These are phyloP conservation scores for Trichocladium antarcticum DNA, from an alignment of 495 filamentous ascomycete species.

Conservation along the genomic window DNA sequence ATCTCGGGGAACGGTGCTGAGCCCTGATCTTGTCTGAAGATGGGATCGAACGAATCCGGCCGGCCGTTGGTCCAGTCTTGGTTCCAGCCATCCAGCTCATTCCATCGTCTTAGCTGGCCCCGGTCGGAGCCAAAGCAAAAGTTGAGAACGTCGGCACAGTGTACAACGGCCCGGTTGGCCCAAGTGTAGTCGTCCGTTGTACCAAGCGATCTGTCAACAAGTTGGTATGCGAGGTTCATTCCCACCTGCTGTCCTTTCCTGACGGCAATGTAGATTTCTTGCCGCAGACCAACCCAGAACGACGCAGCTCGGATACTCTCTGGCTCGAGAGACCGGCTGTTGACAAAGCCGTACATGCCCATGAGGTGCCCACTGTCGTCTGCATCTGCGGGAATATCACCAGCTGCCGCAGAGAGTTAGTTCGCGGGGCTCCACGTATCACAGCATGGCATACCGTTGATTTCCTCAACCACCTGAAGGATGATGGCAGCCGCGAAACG, in stretches of 20 bases:
- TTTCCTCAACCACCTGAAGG: conserved; percentile 50
- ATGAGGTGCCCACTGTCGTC: conserved; percentile 38
- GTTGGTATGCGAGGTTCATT: conserved; percentile 28
- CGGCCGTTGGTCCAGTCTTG: conserved; percentile 26
- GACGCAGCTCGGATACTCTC: conserved; percentile 39
- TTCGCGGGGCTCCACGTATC: not conserved
- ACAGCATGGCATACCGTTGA: conserved; percentile 35
- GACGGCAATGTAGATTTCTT: conserved; percentile 47
- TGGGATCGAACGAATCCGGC: conserved; percentile 26
- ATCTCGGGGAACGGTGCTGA: conserved; percentile 32
- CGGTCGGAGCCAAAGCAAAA: conserved; percentile 34
- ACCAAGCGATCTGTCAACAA: conserved; percentile 35
- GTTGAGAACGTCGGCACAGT: conserved; percentile 44
- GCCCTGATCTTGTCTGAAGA: not conserved
- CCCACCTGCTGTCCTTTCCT: conserved; percentile 38
- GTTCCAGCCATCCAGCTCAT: conserved; percentile 23
- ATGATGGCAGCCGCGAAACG: conserved; percentile 52
- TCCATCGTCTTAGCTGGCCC: conserved; percentile 21
- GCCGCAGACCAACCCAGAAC: conserved; percentile 48
- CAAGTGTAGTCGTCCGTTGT: conserved; percentile 38
- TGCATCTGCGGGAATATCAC: conserved; percentile 5
- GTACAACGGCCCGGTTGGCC: conserved; percentile 44
- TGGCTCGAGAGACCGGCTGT: conserved; percentile 19
- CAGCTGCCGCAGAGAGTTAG: not conserved
- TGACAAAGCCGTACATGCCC: conserved; percentile 40